Conservation (phyloP, 2,329 filamentous ascomycete genomes). For the Thermomyces lanuginosus region DNA sequence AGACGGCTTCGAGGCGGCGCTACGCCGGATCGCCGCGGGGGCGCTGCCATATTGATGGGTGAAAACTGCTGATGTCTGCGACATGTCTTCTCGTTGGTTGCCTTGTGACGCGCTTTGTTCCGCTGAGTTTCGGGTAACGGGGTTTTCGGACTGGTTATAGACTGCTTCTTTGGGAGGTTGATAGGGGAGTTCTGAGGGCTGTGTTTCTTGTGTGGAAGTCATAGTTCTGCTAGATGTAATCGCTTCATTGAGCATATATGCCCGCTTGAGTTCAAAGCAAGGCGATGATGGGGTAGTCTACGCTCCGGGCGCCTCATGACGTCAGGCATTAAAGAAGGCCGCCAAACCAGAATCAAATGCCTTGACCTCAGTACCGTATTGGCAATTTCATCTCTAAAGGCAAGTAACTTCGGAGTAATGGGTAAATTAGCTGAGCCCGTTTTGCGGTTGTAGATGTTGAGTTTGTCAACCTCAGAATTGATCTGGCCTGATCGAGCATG, state of each 20-base stretch:
- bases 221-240: not conserved
- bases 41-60: constrained; percentile 13
- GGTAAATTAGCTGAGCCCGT: too few relatives aligned
- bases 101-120: constrained; percentile 6
- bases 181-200: constrained; percentile 9
- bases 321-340: too few relatives aligned
- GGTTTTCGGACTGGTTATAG: constrained; percentile 18
- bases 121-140: constrained; percentile 15
- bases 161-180: constrained; percentile 21
- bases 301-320: too few relatives aligned
- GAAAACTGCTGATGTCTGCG: not conserved
- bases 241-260: not conserved
- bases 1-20: constrained; percentile 14
- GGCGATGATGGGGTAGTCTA: too few relatives aligned
- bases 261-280: too few relatives aligned
- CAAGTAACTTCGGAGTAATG: too few relatives aligned
- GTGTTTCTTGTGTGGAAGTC: constrained; percentile 2
- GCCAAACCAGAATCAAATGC: too few relatives aligned
- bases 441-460: too few relatives aligned
- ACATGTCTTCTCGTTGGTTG: not conserved
- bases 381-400: too few relatives aligned
- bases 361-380: too few relatives aligned
- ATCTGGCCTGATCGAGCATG: too few relatives aligned
- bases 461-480: too few relatives aligned
- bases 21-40: constrained; percentile 12